Conservation (phyloP, 495 filamentous ascomycete genomes). For the Xylaria venustula region DNA sequence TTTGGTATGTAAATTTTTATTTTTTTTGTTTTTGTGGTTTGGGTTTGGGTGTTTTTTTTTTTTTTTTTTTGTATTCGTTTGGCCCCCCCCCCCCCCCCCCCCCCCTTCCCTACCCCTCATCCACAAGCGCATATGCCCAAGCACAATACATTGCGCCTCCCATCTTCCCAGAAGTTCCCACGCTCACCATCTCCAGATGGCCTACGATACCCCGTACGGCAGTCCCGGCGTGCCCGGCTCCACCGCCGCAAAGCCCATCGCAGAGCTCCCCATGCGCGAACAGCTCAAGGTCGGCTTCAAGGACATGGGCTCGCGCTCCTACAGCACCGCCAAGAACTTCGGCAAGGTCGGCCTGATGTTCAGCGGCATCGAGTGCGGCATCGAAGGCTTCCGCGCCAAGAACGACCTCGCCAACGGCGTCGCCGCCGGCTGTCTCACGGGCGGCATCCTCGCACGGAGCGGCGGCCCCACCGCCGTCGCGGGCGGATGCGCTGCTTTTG, state of each 20-base stretch:
- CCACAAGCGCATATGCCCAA: background rate
- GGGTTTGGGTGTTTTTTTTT: too few species aligned
- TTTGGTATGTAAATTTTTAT: too few species aligned
- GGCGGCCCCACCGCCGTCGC: slow-evolving; percentile 90
- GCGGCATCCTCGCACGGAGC: slow-evolving; percentile 77
- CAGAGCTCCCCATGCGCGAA: slow-evolving; percentile 73
- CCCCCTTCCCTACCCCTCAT: background rate
- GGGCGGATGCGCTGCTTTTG: slow-evolving; percentile 89
- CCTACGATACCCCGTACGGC: slow-evolving; percentile 80
- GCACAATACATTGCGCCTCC: background rate
- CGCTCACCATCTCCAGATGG: slow-evolving; percentile 61
- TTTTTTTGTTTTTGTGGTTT: too few species aligned
- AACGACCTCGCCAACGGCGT: slow-evolving; percentile 91
- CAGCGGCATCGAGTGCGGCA: slow-evolving; percentile 89
- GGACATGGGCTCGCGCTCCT: slow-evolving; percentile 87
- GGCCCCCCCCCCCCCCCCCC: slow-evolving; percentile 2
- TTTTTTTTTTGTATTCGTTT: too few species aligned
- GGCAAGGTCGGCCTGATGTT: slow-evolving; percentile 88
- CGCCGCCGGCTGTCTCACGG: slow-evolving; percentile 85
- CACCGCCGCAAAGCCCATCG: slow-evolving; percentile 57
- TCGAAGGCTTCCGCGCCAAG: slow-evolving; percentile 88
- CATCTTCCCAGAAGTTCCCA: background rate
- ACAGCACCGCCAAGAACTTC: slow-evolving; percentile 90
- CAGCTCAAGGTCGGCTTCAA: slow-evolving; percentile 83
- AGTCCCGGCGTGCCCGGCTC: slow-evolving; percentile 58